Conservation (phyloP, 2,329 filamentous ascomycete species). For the Ophiostoma tasmaniense region DNA sequence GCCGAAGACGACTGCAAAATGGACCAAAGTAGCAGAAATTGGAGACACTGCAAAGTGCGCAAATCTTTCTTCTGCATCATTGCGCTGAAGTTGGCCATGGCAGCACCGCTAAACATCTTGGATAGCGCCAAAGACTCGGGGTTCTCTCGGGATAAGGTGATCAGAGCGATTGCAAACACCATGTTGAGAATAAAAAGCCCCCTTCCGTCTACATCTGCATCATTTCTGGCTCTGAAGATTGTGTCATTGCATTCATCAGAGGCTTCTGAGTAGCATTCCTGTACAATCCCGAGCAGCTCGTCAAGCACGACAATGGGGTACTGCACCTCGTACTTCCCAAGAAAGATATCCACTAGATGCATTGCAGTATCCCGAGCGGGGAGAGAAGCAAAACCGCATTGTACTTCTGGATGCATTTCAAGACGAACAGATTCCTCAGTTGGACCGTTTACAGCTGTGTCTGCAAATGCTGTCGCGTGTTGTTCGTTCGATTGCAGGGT, state of each 20-base stretch:
- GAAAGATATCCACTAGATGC: conserved; percentile 22
- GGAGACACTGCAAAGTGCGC: conserved; percentile 22
- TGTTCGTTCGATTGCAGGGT: conserved; percentile 8
- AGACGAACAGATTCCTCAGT: not conserved
- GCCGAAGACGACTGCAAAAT: conserved; percentile 20
- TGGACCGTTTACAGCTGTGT: not conserved
- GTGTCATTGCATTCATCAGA: too few relatives aligned
- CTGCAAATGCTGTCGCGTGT: not conserved
- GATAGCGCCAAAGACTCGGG: conserved; percentile 19
- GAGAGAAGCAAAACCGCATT: not conserved
- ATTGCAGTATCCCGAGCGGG: conserved; percentile 20
- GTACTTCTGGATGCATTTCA: not conserved
- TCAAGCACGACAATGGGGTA: conserved; percentile 22
- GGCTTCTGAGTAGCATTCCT: conserved; percentile 6
- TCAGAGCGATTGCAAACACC: conserved; percentile 20
- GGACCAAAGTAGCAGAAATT: conserved; percentile 22
- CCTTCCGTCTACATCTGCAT: conserved; percentile 13
- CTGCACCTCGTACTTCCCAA: conserved; percentile 22
- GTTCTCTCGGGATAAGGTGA: conserved; percentile 21
- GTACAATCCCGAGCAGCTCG: conserved; percentile 16
- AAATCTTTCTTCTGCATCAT: conserved; percentile 21
- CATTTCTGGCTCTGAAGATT: not conserved
- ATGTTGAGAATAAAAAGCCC: conserved; percentile 23
- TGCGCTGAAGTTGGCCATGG: conserved; percentile 20
- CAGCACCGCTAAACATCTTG: conserved; percentile 19